Evolutionary conservation across 139 green algal species (phyloP), one percentile per base, ranked within the genome.

Genomic region (Volvox africanus): DNA sequence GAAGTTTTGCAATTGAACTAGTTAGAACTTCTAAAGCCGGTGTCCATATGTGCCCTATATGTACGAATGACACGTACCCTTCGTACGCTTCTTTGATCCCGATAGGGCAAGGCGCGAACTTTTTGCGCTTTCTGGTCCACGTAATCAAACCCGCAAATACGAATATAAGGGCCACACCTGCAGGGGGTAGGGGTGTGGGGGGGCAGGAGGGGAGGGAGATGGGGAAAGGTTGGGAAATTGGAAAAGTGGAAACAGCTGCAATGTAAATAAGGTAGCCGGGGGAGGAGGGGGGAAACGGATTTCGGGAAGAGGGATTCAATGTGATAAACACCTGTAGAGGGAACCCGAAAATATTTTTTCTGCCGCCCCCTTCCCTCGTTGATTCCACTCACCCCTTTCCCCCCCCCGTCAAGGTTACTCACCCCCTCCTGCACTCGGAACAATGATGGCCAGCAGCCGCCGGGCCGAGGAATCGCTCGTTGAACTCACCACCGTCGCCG

Each of bases 11-110:
- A 69, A 19, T 19, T 17, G 65, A 24, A 73, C 2, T 2, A 73
- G 65, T 16, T 6, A 11, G 21, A 28, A 12, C 65, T 6, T 6
- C 5, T 9, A 28, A 30, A 73, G 65, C 65, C 16, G 65, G 65
- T 12, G 24, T 73, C 65, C 11, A n/a, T n/a, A n/a, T 73, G 2
- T 28, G 65, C 65, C 65, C 2, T 73, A 73, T 9, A 55, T 55
- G 9, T 55, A 55, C 44, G 44, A 55, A 55, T 55, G 44, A 55
- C 44, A 55, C 65, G 44, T 24, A 81, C 75, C 75, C 75, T 35
- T 81, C 75, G 75, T 81, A 81, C 32, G 75, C 75, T 35, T 81
- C 75, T 24, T 81, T 81, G 32, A 81, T 55, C 21, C 32, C 75
- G 1, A 28, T 55, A 0, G 75, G 75, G 75, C 75, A 61, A 35